phyloP scores from a whole-genome alignment of 1,284 basidiomycete species.

The Ceratobasidium sp. region DNA sequence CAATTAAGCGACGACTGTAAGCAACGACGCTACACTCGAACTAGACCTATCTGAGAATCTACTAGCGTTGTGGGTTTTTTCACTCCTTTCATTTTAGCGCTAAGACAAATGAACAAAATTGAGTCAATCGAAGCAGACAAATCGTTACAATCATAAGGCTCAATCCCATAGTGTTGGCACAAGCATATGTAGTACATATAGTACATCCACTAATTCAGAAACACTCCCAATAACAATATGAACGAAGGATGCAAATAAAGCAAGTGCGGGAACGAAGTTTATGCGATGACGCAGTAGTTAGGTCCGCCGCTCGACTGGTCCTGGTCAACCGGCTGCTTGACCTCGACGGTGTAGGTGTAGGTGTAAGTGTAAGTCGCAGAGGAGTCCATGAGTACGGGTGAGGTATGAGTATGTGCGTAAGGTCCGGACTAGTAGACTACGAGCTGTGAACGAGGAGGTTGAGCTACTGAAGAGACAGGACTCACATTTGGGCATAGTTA shows the following conservation, averaged over 20 bases:
- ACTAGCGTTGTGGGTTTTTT: no score
- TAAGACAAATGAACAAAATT: no score
- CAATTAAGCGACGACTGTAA: no score
- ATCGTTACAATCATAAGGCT: no score
- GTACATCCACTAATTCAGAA: not conserved
- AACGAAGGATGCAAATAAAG: not conserved
- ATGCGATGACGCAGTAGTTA: conserved; percentile 32
- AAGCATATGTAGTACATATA: not conserved
- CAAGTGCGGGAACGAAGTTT: not conserved
- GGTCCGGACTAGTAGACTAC: not conserved
- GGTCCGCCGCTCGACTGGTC: not conserved
- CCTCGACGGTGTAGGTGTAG: conserved; percentile 26
- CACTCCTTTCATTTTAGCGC: no score
- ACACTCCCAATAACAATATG: not conserved
- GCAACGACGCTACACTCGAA: no score
- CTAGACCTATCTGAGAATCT: no score
- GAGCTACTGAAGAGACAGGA: not conserved
- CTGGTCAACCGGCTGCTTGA: conserved; percentile 25
- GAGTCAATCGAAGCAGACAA: no score
- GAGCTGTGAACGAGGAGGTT: not conserved
- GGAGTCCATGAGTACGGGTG: conserved; percentile 26
- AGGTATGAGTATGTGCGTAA: not conserved
- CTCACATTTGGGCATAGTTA: not conserved
- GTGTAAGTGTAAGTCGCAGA: conserved; percentile 20
- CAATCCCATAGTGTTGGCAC: not conserved